Evolutionary conservation across 176 grass and related monocot species (phyloP), one percentile per base, ranked within the genome.

Genomic region (Puya raimondii): DNA sequence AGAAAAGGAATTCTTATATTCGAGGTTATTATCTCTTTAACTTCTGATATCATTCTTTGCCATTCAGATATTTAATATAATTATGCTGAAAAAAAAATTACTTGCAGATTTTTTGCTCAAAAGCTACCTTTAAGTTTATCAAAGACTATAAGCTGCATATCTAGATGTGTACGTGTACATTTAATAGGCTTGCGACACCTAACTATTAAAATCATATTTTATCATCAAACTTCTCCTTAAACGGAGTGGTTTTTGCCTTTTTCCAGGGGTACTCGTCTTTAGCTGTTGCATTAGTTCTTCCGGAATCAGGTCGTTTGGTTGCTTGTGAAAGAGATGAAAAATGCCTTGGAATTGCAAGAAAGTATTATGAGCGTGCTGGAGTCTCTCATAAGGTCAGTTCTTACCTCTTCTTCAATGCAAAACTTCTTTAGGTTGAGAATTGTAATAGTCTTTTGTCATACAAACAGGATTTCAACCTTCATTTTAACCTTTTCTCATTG

Each of bases 271-370:
- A 97, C 83, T 97, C 93, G 9, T 97, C 93, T 27, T 77, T 97
- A 79, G 86, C 93, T 70, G 69, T 97, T 48, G 93, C 93, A 77
- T 67, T 97, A 72, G 81, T 77, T 22, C 89, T 97, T 53, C 93
- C 93, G 68, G 88, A 92, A 78, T 89, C 86, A 63, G 89, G 93
- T 67, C 52, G 11, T 54, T 83, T 97, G 76, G 77, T 97, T 85
- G 93, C 93, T 84, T 97, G 93, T 79, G 93, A 97, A 77, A 87
- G 89, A 79, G 93, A 97, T 67, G 81, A 29, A 70, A 85, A 70
- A 83, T 92, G 77, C 57, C 76, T 97, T 74, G 81, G 89, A 87
- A 70, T 97, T 77, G 86, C 93, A 20, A 92, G 83, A 58, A 92
- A 81, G 71, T 97, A 89, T 85, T 97, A 92, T 75, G 67, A 83